phyloP scores from a whole-genome alignment of 1,139 yeast species.

The Pichia sp. region DNA sequence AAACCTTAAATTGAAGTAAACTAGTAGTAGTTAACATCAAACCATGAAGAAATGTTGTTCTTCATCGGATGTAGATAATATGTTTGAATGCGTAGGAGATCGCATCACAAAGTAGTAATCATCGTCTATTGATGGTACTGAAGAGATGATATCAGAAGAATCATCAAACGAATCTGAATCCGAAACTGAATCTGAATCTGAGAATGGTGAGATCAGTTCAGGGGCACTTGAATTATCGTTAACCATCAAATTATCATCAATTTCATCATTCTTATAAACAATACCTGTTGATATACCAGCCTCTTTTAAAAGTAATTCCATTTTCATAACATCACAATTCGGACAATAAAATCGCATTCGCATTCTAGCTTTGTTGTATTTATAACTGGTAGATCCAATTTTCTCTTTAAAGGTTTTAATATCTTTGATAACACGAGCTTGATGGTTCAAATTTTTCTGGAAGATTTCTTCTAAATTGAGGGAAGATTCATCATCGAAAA shows the following conservation, averaged over 20 bases:
- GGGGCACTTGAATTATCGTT: slow-evolving; percentile 21
- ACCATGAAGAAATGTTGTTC: too few relatives aligned
- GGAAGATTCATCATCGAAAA: slow-evolving; percentile 40
- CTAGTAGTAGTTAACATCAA: too few relatives aligned
- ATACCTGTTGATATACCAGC: slow-evolving; percentile 43
- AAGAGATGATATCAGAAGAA: slow-evolving; percentile 2
- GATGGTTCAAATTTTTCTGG: slow-evolving; percentile 32
- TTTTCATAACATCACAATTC: slow-evolving; percentile 44
- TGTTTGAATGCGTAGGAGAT: slow-evolving; percentile 6
- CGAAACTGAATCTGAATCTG: too few relatives aligned
- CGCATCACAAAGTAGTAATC: background rate
- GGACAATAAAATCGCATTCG: slow-evolving; percentile 47
- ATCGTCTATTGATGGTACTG: slow-evolving; percentile 2
- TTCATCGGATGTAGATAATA: background rate
- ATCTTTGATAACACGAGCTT: slow-evolving; percentile 33
- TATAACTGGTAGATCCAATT: slow-evolving; percentile 35
- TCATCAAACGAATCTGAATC: background rate
- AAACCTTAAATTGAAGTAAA: too few relatives aligned
- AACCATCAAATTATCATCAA: slow-evolving; percentile 13
- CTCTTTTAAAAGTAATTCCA: slow-evolving; percentile 45
- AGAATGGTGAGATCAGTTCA: background rate
- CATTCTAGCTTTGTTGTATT: slow-evolving; percentile 4
- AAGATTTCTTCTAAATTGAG: slow-evolving; percentile 5
- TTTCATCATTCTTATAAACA: slow-evolving; percentile 16
- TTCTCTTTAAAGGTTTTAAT: slow-evolving; percentile 34